phyloP scores from a whole-genome alignment of 352 stramenopile species.

The Globisporangium paroecandrum region DNA sequence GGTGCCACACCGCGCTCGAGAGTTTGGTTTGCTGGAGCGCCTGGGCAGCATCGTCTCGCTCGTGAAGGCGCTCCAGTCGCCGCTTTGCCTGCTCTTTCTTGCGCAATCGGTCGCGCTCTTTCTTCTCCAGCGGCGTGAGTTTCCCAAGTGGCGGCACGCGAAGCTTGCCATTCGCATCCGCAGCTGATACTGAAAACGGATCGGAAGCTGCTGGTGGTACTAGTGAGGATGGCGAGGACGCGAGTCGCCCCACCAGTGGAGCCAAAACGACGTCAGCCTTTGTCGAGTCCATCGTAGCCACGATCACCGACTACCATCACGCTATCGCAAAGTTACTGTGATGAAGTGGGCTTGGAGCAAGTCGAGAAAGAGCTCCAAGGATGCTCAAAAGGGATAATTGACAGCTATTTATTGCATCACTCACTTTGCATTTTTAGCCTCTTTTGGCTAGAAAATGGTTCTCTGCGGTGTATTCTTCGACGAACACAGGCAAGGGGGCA shows the following conservation, averaged over 20 bases:
- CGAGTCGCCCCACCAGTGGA: background rate
- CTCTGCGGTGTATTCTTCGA: too few species aligned
- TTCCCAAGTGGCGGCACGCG: slow-evolving; percentile 10
- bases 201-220: background rate
- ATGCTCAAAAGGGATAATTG: too few species aligned
- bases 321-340: background rate
- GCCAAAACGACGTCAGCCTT: background rate
- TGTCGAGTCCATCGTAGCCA: background rate
- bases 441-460: too few species aligned
- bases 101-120: slow-evolving; percentile 39
- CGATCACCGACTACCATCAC: background rate
- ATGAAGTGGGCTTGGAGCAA: too few species aligned
- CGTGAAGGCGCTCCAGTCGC: slow-evolving; percentile 32
- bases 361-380: too few species aligned
- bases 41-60: slow-evolving; percentile 28
- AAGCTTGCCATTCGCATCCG: background rate
- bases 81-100: slow-evolving; percentile 51
- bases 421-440: too few species aligned
- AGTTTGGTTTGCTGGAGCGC: slow-evolving; percentile 25
- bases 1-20: slow-evolving; percentile 37
- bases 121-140: slow-evolving; percentile 48
- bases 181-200: background rate
- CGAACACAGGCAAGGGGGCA: background rate
- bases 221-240: background rate
- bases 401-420: too few species aligned